Evolutionary conservation across 2,329 filamentous ascomycete species (phyloP), one percentile per base, ranked within the genome.

Genomic region (Xylariaceae sp.): DNA sequence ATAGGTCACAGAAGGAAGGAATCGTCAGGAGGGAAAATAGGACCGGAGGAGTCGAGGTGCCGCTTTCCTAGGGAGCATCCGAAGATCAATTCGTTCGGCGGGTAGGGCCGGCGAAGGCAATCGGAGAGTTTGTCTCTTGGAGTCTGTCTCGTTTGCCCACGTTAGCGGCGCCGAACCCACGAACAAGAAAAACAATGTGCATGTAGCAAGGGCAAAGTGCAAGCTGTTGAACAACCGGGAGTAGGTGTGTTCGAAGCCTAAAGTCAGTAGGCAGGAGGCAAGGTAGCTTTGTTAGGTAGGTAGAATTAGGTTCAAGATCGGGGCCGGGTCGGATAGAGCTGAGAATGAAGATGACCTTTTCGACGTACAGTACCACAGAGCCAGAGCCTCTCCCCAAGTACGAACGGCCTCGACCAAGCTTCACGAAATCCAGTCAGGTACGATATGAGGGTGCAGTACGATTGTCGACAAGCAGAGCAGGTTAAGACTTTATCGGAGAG

Each of bases 401-500:
- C 57, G 56, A 32, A 31, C 43, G 43, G 9, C 59, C 63, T 56
- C 52, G 59, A 51, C 55, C 59, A 64, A 62, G 60, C 58, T 54
- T 60, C 53, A 57, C 57, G 19, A 63, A 60, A 53, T 60, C 57
- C 54, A 52, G 37, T 46, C 49, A 11, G 43, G 19, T 19, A 19
- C 50, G 47, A 8, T 40, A 50, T 39, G 61, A 55, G 60, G 52
- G 56, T 59, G 55, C 50, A 42, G 49, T 51, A 46, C 31, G 49
- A 53, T 63, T 62, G 60, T 63, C 60, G 26, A 62, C 58, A 58
- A 62, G 60, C 58, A 56, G 61, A 59, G 63, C 62, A 55, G 59
- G 47, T 35, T 46, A 60, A 56, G 52, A 53, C 42, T 55, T 47
- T 49, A 52, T 42, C 54, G 51, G 49, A 58, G 53, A 51, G 42